Evolutionary conservation across 306 rosid species (phyloP).

Genomic region (Vigna reflexopilosa): DNA sequence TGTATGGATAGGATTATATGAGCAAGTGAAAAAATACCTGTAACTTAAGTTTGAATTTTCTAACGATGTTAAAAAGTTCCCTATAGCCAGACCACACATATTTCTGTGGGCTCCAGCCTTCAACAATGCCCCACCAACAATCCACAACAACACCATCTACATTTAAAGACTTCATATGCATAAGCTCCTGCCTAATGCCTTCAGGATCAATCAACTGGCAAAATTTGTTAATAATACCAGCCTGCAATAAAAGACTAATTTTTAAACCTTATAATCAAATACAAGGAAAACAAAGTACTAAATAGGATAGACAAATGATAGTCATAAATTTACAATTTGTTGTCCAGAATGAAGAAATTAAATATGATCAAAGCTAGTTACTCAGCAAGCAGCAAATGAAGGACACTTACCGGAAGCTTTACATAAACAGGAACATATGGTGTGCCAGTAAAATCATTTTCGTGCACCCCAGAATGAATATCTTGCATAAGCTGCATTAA

Average conservation of each 20-base stretch:
- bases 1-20: constrained; percentile 23
- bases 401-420: constrained; percentile 73
- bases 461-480: constrained; percentile 74
- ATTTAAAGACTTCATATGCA: constrained; percentile 74
- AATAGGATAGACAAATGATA: constrained; percentile 37
- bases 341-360: constrained; percentile 24
- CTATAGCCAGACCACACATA: constrained; percentile 95
- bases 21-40: constrained; percentile 64
- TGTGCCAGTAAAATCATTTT: constrained; percentile 64
- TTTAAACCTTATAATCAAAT: constrained; percentile 29
- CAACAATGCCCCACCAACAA: constrained; percentile 99
- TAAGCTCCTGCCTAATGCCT: constrained; percentile 78
- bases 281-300: constrained; percentile 31
- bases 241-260: constrained; percentile 63
- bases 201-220: constrained; percentile 92
- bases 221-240: constrained; percentile 74
- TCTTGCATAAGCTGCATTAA: constrained; percentile 78
- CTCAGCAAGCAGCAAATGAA: constrained; percentile 38
- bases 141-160: constrained; percentile 86
- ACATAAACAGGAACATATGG: constrained; percentile 85
- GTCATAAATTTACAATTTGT: constrained; percentile 13
- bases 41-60: constrained; percentile 81
- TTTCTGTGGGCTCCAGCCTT: constrained; percentile 90
- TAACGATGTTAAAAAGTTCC: constrained; percentile 76
- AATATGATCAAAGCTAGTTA: constrained; percentile 10